Base-by-base conservation (phyloP, 768 basidiomycete genomes). In the Gloeophyllum trabeum region DNA sequence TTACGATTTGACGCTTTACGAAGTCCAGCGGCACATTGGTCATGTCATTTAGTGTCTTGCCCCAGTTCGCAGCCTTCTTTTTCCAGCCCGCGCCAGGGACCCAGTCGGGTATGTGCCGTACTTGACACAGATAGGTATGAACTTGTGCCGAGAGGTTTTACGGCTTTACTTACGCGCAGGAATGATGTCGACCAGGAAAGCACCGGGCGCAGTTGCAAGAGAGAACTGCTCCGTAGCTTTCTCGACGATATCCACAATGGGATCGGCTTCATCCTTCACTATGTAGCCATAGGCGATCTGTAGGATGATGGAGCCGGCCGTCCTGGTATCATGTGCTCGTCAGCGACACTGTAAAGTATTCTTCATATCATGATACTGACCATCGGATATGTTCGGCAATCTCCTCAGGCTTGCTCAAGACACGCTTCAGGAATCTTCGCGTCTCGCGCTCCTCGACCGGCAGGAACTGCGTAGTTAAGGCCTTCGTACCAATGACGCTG, bases 401-500 rank as follows among this genome's bases (percentile, higher is more conserved):
- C 14, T 61, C 55, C 2, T 52, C 50, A 1, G 71, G 67, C 10
- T 66, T 58, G 1, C 55, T 53, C 4, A 65, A 54, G 4, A 71
- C 53, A 1, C 64, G 65, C 14, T 58, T 51, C 16, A 75, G 52
- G 56, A 73, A 71, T n/a, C 55, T 55, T 4, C 55, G 62, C 1
- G 69, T 65, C 41, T 73, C 70, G 1, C 52, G 32, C 45, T 71
- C 64, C 42, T 72, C 60, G 23, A 62, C 48, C 2, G 50, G 39
- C 21, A 60, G 54, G 48, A 61, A 69, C 14, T 50, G 46, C 6
- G 54, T 53, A 42, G 70, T 56, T 13, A 61, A 50, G 2, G 58
- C 56, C 1, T 61, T 61, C 21, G 61, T 63, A 0, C 69, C 73
- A 26, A 74, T 61, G 35, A 65, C 59, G 1, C 60, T 55, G 5